Evolutionary conservation across 225 moss, liverwort and hornwort genomes (phyloP).

Genomic region (Pseudisothecium myosuroides): DNA sequence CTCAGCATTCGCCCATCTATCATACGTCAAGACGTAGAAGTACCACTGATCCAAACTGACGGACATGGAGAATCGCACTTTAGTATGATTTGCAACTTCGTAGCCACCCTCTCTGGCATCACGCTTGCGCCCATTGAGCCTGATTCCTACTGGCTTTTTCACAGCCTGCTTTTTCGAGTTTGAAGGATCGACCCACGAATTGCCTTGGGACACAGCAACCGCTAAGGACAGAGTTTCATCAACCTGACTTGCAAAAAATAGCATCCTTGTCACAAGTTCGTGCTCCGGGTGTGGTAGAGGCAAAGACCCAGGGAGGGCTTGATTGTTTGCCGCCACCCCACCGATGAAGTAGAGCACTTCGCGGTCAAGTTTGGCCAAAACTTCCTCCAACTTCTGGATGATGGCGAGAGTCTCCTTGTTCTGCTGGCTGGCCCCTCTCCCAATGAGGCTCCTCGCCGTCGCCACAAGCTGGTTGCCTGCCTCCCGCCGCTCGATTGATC

Average conservation of each 20-base stretch:
- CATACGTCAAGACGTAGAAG: background rate
- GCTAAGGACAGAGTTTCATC: background rate
- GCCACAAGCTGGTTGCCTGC: background rate
- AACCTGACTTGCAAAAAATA: background rate
- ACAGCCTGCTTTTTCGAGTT: background rate
- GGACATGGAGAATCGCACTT: constrained; percentile 1
- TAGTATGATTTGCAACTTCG: background rate
- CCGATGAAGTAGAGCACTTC: background rate
- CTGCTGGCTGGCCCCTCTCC: background rate
- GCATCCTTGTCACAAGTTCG: background rate
- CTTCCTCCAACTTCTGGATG: background rate
- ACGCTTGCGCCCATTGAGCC: background rate
- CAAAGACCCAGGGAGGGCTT: background rate
- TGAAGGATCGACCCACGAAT: background rate
- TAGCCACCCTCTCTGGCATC: constrained; percentile 4
- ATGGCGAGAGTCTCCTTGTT: background rate
- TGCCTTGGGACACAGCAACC: background rate
- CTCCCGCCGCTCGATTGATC: background rate
- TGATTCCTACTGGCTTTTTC: background rate
- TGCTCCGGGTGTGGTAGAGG: background rate
- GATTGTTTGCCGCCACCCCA: background rate
- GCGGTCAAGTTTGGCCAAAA: background rate
- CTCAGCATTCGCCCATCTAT: background rate
- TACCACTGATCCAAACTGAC: background rate
- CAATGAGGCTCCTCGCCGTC: background rate